Base-by-base conservation (phyloP, 208 protist species). In the Herpetomonas tarakana region DNA sequence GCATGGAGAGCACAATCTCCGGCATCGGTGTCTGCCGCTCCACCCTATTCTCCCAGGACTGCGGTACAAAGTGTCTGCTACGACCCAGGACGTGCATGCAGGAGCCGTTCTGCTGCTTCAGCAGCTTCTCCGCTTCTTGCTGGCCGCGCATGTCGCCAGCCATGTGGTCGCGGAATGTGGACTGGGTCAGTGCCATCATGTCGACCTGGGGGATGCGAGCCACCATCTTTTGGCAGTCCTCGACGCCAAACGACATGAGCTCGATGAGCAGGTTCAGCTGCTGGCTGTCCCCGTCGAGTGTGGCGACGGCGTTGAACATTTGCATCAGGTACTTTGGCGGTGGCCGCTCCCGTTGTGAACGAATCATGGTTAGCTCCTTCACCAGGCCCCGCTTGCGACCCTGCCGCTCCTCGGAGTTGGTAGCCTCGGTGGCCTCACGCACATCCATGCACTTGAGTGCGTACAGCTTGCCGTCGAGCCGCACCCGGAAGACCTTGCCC, bases 1-100 rank as follows among this genome's bases (percentile, higher is more conserved):
- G 91, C 72, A 99, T 99, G 53, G 99, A 99, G 16, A 99, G 85
- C 49, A 99, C 96, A 91, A 99, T 99, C 65, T 99, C 97, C 7
- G 98, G 98, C 14, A 99, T 78, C 73, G 99, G 97, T 21, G 98
- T 99, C 46, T 99, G 98, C 0, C 99, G 88, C 30, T 98, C 71
- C 39, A 99, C 81, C 73, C 97, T 65, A 9, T 27, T 76, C 55
- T 94, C 85, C 86, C 88, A 94, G 31, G 68, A 56, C 41, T 84
- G 74, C 3, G 86, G 76, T 16, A 59, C 68, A 46, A 84, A 82
- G 61, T 79, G 86, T 3, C 65, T 67, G 39, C 29, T 77, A n/a
- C 88, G 72, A 14, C 88, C 88, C 25, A 84, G 56, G 1, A 84
- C 53, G 49, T 87, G 77, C 71, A 71, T 74, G 21, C 80, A 75